These are phyloP conservation scores for Vanrija sp. DNA, from an alignment of 1,284 basidiomycete genomes.

Conservation along the genomic window DNA sequence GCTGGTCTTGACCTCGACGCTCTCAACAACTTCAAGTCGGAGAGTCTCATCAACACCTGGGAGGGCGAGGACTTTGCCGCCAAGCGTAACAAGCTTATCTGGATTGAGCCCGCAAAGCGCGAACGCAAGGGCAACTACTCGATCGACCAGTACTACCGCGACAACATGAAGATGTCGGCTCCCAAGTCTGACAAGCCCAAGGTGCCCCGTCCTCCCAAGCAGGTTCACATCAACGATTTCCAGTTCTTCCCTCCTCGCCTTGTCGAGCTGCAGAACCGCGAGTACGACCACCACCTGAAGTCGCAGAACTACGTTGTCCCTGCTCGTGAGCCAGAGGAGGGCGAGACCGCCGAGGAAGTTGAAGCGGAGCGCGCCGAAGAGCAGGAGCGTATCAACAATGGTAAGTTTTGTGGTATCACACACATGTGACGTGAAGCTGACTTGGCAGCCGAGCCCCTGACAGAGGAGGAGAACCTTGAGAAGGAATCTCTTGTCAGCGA, in stretches of 20 bases:
- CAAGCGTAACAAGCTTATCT: slow-evolving; percentile 61
- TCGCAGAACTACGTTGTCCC: slow-evolving; percentile 69
- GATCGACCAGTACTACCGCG: slow-evolving; percentile 90
- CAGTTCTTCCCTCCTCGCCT: slow-evolving; percentile 91
- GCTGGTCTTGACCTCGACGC: slow-evolving; percentile 91
- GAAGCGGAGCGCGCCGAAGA: slow-evolving; percentile 76
- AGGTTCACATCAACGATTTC: slow-evolving; percentile 86
- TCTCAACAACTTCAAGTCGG: slow-evolving; percentile 93
- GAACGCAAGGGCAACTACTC: slow-evolving; percentile 96
- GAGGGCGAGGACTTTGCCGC: slow-evolving; percentile 89
- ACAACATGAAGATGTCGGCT: slow-evolving; percentile 69
- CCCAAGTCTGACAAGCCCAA: slow-evolving; percentile 78
- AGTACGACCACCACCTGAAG: slow-evolving; percentile 72
- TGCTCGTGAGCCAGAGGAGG: slow-evolving; percentile 62
- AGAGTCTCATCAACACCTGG: slow-evolving; percentile 83
- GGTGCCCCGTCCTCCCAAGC: slow-evolving; percentile 82
- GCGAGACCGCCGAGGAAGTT: slow-evolving; percentile 74
- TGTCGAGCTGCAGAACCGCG: slow-evolving; percentile 80
- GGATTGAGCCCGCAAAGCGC: slow-evolving; percentile 89
- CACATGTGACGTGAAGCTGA: slow-evolving; percentile 4
- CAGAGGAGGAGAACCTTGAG: slow-evolving; percentile 72
- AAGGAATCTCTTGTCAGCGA: slow-evolving; percentile 74
- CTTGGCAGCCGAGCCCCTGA: slow-evolving; percentile 71
- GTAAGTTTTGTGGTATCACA: slow-evolving; percentile 47
- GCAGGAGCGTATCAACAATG: slow-evolving; percentile 81